Evolutionary conservation across 176 grass and related monocot genomes (phyloP).

Genomic region (Panicum miliaceum): DNA sequence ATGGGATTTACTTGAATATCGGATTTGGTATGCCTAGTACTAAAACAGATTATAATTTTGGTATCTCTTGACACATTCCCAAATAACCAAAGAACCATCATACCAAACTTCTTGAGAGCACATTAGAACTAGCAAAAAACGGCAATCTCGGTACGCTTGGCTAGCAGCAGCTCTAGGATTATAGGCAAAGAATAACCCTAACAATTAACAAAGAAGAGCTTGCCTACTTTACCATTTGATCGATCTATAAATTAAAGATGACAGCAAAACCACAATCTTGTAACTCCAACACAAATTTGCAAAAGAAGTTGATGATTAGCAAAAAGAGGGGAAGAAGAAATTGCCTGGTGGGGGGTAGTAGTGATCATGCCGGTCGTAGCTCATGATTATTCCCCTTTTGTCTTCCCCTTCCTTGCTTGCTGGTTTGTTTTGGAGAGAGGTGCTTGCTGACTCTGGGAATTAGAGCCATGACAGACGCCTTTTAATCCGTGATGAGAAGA

Average conservation of each 20-base stretch:
- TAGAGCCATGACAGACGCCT: background rate
- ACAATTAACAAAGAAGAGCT: background rate
- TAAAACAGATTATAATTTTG: background rate
- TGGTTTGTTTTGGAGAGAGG: background rate
- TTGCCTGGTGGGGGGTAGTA: slow-evolving; percentile 42
- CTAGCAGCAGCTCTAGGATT: background rate
- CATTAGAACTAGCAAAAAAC: background rate
- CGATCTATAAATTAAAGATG: background rate
- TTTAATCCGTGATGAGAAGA: slow-evolving; percentile 20
- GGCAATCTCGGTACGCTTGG: background rate
- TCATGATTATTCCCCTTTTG: background rate
- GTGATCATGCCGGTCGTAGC: slow-evolving; percentile 4
- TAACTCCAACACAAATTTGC: background rate
- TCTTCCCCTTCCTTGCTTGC: background rate
- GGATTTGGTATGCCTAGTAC: background rate
- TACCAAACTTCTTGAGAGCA: background rate
- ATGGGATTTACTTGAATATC: background rate
- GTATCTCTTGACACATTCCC: background rate
- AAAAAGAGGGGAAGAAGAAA: slow-evolving; percentile 12
- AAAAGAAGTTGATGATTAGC: background rate
- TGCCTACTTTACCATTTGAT: background rate
- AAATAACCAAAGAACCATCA: background rate
- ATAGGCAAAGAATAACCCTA: background rate
- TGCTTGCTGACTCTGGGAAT: background rate
- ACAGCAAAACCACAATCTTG: background rate